phyloP scores from a whole-genome alignment of 2,329 filamentous ascomycete genomes.

The Arachnomyces sp. region DNA sequence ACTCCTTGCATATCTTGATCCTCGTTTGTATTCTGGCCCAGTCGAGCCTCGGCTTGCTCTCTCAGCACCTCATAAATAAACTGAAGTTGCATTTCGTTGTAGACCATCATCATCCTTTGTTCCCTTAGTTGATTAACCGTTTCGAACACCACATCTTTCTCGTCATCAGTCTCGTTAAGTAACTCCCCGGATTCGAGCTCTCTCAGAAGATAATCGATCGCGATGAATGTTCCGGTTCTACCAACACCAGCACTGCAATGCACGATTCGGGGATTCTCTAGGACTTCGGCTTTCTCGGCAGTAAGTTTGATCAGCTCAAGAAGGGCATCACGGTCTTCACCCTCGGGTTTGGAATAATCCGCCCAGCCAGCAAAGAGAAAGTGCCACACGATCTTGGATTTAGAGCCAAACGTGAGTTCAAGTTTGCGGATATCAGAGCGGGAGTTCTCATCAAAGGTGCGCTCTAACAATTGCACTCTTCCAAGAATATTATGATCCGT shows the following conservation, averaged over 20 bases:
- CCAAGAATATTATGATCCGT: slow-evolving; percentile 49
- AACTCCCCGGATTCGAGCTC: slow-evolving; percentile 72
- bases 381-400: slow-evolving; percentile 68
- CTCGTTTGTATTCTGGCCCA: slow-evolving; percentile 23
- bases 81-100: slow-evolving; percentile 72
- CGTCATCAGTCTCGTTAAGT: slow-evolving; percentile 38
- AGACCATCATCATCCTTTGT: slow-evolving; percentile 93
- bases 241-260: slow-evolving; percentile 91
- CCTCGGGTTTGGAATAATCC: slow-evolving; percentile 73
- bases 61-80: slow-evolving; percentile 85
- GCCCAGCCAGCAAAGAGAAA: slow-evolving; percentile 83
- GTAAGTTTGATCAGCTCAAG: slow-evolving; percentile 45
- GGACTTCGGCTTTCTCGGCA: slow-evolving; percentile 36
- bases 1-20: no score
- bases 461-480: slow-evolving; percentile 54
- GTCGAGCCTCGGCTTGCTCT: slow-evolving; percentile 40
- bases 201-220: slow-evolving; percentile 80
- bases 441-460: slow-evolving; percentile 48
- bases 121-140: slow-evolving; percentile 74
- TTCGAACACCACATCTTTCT: slow-evolving; percentile 63
- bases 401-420: slow-evolving; percentile 38
- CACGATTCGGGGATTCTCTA: slow-evolving; percentile 67
- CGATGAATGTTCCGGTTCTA: slow-evolving; percentile 89
- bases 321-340: slow-evolving; percentile 43
- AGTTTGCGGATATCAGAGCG: slow-evolving; percentile 69